phyloP scores from a whole-genome alignment of 805 yeast genomes.

The Spathaspora gorwiae region DNA sequence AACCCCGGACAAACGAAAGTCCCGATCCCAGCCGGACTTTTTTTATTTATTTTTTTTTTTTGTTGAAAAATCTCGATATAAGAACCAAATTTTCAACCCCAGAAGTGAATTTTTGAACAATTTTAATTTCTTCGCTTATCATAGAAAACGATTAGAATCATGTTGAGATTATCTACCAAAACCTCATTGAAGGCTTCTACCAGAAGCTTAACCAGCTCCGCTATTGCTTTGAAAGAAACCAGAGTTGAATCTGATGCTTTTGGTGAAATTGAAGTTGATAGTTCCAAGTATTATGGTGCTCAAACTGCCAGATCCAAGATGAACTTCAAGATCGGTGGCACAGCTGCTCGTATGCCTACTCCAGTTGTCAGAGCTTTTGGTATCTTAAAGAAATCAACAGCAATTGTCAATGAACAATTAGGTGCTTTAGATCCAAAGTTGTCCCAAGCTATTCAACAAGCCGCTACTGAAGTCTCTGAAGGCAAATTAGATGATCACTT shows the following conservation, averaged over 20 bases:
- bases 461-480: constrained; percentile 91
- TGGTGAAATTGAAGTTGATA: constrained; percentile 90
- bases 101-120: neutral
- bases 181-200: constrained; percentile 9
- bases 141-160: constrained; percentile 4
- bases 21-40: too few relatives aligned
- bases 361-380: constrained; percentile 93
- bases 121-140: neutral
- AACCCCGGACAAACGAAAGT: too few relatives aligned
- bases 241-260: constrained; percentile 94
- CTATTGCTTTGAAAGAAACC: constrained; percentile 20
- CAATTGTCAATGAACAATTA: constrained; percentile 77
- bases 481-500: constrained; percentile 92
- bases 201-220: constrained; percentile 28
- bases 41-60: too few relatives aligned
- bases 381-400: constrained; percentile 88
- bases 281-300: constrained; percentile 93
- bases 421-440: constrained; percentile 81
- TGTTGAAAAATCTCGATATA: too few relatives aligned
- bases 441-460: constrained; percentile 80
- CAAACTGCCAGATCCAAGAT: constrained; percentile 92
- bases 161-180: constrained; percentile 25
- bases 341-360: constrained; percentile 83
- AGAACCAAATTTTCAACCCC: neutral
- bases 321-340: constrained; percentile 95